These are phyloP conservation scores for Vitis labrusca DNA, from an alignment of 164 flowering plant species.

Conservation along the genomic window DNA sequence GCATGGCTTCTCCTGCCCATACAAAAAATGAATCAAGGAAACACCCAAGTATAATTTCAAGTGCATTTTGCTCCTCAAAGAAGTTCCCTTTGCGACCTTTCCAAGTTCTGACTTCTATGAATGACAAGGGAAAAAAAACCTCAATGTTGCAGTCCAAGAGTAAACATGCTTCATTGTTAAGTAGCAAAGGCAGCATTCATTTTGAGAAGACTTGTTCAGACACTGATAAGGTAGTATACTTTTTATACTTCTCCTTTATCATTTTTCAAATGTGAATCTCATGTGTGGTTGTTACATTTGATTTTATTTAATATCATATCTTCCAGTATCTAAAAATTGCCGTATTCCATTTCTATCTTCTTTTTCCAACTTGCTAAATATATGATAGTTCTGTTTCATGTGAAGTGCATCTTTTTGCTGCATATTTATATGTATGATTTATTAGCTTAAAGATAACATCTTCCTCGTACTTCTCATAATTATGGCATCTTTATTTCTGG, in stretches of 20 bases:
- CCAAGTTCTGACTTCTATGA: conserved; percentile 52
- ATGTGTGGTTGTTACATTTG: neutral
- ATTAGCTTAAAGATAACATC: neutral
- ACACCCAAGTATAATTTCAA: conserved; percentile 79
- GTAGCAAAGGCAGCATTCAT: conserved; percentile 31
- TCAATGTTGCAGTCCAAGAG: conserved; percentile 35
- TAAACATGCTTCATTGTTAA: conserved; percentile 32
- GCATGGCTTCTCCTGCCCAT: conserved; percentile 66
- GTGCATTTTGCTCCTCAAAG: conserved; percentile 83
- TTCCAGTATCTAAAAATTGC: neutral
- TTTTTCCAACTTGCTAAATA: no score
- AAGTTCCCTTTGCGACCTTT: conserved; percentile 63
- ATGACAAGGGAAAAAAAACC: conserved; percentile 47
- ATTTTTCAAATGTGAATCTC: neutral
- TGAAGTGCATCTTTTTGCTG: no score
- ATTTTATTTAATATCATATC: neutral
- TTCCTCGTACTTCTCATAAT: neutral
- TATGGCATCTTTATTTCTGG: neutral
- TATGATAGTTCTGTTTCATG: no score
- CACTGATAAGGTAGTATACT: conserved; percentile 42
- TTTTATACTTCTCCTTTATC: neutral
- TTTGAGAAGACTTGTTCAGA: conserved; percentile 28
- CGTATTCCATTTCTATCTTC: no score
- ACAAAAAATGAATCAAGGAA: conserved; percentile 49
- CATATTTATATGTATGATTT: neutral